Evolutionary conservation across 345 rosid genomes (phyloP), one percentile per base, ranked within the genome.

Genomic region (Combretum micranthum): DNA sequence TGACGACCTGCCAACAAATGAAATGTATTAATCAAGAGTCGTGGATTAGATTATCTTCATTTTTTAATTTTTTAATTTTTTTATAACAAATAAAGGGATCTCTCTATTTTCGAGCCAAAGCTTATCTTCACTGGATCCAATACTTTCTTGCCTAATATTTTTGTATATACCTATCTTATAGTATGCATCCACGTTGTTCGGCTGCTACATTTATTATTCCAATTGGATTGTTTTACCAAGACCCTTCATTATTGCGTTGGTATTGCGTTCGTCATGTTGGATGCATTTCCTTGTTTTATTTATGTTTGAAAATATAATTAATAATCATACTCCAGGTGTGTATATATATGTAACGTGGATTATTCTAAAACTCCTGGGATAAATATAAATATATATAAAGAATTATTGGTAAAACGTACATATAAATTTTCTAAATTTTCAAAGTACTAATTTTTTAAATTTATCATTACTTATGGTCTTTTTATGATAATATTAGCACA

Each of bases 121-220:
- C 65, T 62, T 63, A 72, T 69, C 76, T 64, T 60, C 72, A 60
- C 67, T 68, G 23, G 63, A 66, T 69, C 72, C 77, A 53, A 74
- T 71, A 23, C 64, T 43, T 23, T 49, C 43, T 25, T 26, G 58
- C 7, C 37, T 42, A 44, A 4, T 44, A 42, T 67, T 73, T 56
- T 63, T 55, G 54, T 65, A 59, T 53, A 64, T 64, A 65, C 64
- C 77, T 57, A 46, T 73, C 37, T 58, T 42, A n/a, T 32, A 32
- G 39, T 4, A 32, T 32, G 39, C 39, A 32, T 61, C 69, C 69
- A 63, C 68, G 68, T 69, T 66, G 51, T 53, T 54, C 43, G 22
- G 25, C 4, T 56, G 55, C 57, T 47, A 25, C 47, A 19, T 20
- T 37, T 61, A 26, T 62, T 52, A 50, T 5, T 50, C 15, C 16